Percentiles rank a stretch among this genome's conserved stretches.
phyloP scores from a whole-genome alignment of 1,284 basidiomycete species.

The Psilocybe mexicana region DNA sequence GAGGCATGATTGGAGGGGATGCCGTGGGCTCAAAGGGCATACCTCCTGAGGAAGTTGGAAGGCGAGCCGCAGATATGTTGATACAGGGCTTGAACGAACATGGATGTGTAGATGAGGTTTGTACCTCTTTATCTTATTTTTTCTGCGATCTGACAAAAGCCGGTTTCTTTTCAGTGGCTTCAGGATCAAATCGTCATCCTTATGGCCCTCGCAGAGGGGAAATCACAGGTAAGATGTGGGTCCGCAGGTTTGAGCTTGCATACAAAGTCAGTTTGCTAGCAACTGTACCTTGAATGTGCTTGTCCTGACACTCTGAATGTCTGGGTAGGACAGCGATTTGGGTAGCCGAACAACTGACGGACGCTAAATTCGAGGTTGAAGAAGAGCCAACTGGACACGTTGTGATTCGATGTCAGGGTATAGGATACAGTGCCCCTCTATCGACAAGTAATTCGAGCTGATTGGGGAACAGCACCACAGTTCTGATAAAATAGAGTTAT shows the following conservation, averaged over 20 bases:
- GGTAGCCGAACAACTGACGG: constrained; percentile 63
- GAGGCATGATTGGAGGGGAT: constrained; percentile 65
- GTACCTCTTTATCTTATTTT: constrained; percentile 6
- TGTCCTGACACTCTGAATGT: background rate
- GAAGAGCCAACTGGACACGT: constrained; percentile 37
- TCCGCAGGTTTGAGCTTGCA: constrained; percentile 61
- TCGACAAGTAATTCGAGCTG: background rate
- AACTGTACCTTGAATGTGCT: constrained; percentile 1
- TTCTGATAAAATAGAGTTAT: too few relatives aligned
- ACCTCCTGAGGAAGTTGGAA: constrained; percentile 48
- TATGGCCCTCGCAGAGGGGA: constrained; percentile 66
- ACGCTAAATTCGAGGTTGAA: constrained; percentile 57
- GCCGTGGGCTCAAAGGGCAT: constrained; percentile 55
- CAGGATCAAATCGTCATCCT: constrained; percentile 78
- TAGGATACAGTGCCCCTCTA: constrained; percentile 42
- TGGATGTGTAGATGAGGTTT: constrained; percentile 70
- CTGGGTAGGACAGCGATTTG: constrained; percentile 66
- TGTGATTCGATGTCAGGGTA: constrained; percentile 55
- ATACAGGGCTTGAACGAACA: constrained; percentile 53
- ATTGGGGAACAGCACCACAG: background rate
- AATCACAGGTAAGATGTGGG: constrained; percentile 51
- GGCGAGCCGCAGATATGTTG: constrained; percentile 58
- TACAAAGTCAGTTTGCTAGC: constrained; percentile 47
- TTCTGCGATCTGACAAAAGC: background rate
- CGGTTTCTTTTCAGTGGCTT: constrained; percentile 30